phyloP scores from a whole-genome alignment of 352 stramenopile species.

The Thalassiosira allenii region DNA sequence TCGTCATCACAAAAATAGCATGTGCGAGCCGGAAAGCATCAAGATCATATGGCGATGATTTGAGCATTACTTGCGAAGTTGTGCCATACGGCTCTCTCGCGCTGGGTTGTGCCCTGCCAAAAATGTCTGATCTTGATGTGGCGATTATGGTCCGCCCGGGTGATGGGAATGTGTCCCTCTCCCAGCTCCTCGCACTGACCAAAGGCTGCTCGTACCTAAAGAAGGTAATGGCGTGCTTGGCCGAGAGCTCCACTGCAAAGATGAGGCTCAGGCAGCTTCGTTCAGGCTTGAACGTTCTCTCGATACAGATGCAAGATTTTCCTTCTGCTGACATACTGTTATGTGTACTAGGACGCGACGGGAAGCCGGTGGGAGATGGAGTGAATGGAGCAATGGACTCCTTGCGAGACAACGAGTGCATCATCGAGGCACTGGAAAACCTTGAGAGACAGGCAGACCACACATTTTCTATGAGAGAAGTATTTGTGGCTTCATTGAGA shows the following conservation, averaged over 20 bases:
- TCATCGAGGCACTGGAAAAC: neutral
- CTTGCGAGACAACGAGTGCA: neutral
- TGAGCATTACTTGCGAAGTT: neutral
- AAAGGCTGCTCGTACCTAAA: neutral
- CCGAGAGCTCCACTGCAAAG: slow-evolving; percentile 4
- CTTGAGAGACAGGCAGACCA: neutral
- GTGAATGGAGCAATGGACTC: neutral
- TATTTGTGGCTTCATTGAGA: slow-evolving; percentile 32
- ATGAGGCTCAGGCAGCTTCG: slow-evolving; percentile 6
- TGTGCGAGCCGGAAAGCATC: neutral
- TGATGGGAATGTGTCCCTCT: neutral
- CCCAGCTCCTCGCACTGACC: neutral
- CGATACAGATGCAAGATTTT: slow-evolving; percentile 13
- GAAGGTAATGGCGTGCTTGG: slow-evolving; percentile 5
- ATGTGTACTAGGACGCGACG: slow-evolving; percentile 6
- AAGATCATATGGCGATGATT: neutral
- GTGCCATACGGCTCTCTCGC: slow-evolving; percentile 14
- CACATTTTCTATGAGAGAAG: slow-evolving; percentile 12
- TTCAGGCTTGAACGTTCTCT: slow-evolving; percentile 8
- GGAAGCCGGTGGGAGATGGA: slow-evolving; percentile 10
- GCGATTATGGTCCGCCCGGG: slow-evolving; percentile 2
- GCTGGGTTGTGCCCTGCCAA: slow-evolving; percentile 3
- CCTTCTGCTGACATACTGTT: slow-evolving; percentile 33
- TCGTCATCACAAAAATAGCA: neutral
- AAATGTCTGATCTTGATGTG: slow-evolving; percentile 42